Percentiles rank a stretch among this genome's conserved stretches.
Conservation (phyloP, 805 yeast species). For the Lipomyces yamanashiensis region DNA sequence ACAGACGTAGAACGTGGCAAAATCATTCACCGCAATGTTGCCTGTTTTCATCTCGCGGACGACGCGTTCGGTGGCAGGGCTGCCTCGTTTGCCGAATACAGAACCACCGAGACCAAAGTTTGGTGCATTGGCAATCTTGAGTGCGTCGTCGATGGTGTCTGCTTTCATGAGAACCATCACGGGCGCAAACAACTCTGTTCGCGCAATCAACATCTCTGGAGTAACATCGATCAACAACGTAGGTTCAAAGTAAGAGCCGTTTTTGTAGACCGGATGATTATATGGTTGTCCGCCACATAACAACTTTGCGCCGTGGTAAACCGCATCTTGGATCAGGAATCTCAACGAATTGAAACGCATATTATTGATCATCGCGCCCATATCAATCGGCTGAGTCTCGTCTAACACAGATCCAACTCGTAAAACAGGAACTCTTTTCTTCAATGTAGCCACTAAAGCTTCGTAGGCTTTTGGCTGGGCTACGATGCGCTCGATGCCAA, state of each 20-base stretch:
- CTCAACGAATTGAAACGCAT: slow-evolving; percentile 73
- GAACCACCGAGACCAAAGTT: slow-evolving; percentile 92
- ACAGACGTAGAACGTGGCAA: slow-evolving; percentile 91
- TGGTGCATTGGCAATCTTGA: slow-evolving; percentile 78
- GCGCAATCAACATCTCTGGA: slow-evolving; percentile 75
- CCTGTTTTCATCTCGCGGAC: slow-evolving; percentile 75
- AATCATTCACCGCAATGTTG: slow-evolving; percentile 95
- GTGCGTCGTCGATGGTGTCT: slow-evolving; percentile 63
- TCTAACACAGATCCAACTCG: slow-evolving; percentile 91
- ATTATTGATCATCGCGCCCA: slow-evolving; percentile 94
- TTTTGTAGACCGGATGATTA: slow-evolving; percentile 89
- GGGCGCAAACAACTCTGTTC: slow-evolving; percentile 94
- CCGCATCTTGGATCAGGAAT: slow-evolving; percentile 71
- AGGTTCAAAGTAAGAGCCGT: slow-evolving; percentile 92
- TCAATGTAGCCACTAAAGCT: slow-evolving; percentile 59
- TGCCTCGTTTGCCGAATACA: slow-evolving; percentile 68
- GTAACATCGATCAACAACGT: slow-evolving; percentile 85
- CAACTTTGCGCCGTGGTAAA: slow-evolving; percentile 76
- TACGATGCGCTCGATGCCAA: slow-evolving; percentile 93
- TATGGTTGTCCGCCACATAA: slow-evolving; percentile 80
- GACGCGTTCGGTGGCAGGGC: slow-evolving; percentile 61
- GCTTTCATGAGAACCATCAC: slow-evolving; percentile 81
- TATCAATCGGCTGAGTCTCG: slow-evolving; percentile 73
- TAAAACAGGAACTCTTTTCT: slow-evolving; percentile 61
- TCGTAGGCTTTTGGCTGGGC: slow-evolving; percentile 75